phyloP scores from a whole-genome alignment of 1,139 yeast genomes.

The Kodamaea sp. region DNA sequence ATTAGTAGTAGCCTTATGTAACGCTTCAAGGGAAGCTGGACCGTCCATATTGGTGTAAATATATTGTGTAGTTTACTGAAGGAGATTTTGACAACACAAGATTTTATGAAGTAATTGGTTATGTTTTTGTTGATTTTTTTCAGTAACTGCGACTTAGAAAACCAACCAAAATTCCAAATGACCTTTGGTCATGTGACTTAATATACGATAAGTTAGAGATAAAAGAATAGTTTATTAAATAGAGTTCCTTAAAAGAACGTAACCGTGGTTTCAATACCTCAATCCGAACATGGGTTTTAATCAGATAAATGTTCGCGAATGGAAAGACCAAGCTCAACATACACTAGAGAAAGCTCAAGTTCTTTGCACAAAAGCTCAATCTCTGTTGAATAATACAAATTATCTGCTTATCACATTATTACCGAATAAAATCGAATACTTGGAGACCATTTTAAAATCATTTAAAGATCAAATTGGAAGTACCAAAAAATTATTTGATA shows the following conservation, averaged over 20 bases:
- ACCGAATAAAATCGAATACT: constrained; percentile 23
- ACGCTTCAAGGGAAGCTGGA: constrained; percentile 12
- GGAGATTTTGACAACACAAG: too few relatives aligned
- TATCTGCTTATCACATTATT: constrained; percentile 21
- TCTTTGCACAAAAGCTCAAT: constrained; percentile 33
- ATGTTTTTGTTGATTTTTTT: too few relatives aligned
- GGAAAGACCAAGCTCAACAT: constrained; percentile 30
- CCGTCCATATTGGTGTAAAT: constrained; percentile 9
- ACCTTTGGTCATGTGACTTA: background rate
- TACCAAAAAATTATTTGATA: constrained; percentile 15
- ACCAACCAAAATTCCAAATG: background rate
- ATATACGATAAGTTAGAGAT: background rate
- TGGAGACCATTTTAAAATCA: constrained; percentile 16
- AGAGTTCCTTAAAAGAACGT: constrained; percentile 6
- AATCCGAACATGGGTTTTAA: constrained; percentile 6
- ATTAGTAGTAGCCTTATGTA: constrained; percentile 21
- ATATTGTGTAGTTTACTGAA: background rate
- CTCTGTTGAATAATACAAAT: constrained; percentile 23
- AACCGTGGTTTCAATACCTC: too few relatives aligned
- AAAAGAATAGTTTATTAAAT: background rate
- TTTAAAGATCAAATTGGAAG: constrained; percentile 18
- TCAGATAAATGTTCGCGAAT: constrained; percentile 11
- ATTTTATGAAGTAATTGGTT: too few relatives aligned
- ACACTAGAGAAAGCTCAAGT: constrained; percentile 31
- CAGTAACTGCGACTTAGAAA: too few relatives aligned